phyloP scores from a whole-genome alignment of 306 rosid genomes.

The Prunus dulcis region DNA sequence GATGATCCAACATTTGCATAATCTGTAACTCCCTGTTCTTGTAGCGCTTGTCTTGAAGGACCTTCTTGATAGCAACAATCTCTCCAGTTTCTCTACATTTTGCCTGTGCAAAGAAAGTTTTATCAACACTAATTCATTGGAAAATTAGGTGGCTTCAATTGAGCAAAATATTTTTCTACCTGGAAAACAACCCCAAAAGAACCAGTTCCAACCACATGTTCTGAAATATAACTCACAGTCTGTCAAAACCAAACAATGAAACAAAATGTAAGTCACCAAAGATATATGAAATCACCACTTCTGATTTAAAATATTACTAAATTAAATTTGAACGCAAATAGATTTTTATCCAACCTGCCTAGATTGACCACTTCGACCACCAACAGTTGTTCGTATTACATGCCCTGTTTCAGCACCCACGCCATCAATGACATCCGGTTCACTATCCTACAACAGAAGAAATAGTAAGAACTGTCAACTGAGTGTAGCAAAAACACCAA shows the following conservation, averaged over 20 bases:
- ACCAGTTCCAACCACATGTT: constrained; percentile 95
- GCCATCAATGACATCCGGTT: constrained; percentile 80
- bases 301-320: constrained; percentile 5
- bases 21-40: constrained; percentile 95
- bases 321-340: not conserved
- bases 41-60: constrained; percentile 98
- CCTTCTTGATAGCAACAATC: constrained; percentile 97
- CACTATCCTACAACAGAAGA: constrained; percentile 70
- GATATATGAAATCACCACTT: not conserved
- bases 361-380: constrained; percentile 81
- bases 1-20: constrained; percentile 99
- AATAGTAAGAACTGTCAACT: constrained; percentile 18
- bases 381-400: constrained; percentile 79
- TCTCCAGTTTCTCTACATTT: constrained; percentile 99
- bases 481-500: not conserved
- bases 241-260: constrained; percentile 36
- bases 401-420: constrained; percentile 94
- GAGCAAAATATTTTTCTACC: constrained; percentile 45
- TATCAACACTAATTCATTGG: constrained; percentile 2
- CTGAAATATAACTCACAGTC: constrained; percentile 80
- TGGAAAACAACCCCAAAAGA: constrained; percentile 96
- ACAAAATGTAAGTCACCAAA: constrained; percentile 14
- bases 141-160: not conserved
- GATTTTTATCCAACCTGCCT: constrained; percentile 62
- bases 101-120: constrained; percentile 52